A percentile compares a stretch with the other conserved stretches of the same genome.
These are phyloP conservation scores for Sclerotinia borealis DNA, from an alignment of 2,329 filamentous ascomycete species.

Conservation along the genomic window DNA sequence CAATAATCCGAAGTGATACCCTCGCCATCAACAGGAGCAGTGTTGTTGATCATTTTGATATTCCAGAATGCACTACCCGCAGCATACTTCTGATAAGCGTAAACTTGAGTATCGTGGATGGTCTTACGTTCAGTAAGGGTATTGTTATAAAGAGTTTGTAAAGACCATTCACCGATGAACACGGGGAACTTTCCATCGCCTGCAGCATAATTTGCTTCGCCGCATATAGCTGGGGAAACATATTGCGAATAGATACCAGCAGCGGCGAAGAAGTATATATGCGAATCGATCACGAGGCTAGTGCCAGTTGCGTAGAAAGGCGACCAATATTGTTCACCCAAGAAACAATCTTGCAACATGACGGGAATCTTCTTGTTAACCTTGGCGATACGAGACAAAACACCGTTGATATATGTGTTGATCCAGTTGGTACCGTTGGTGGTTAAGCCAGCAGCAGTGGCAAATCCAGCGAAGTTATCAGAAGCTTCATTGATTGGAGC, in stretches of 20 bases:
- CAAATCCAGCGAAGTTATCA: conserved; percentile 34
- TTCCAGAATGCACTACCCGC: conserved; percentile 32
- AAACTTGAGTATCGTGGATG: conserved; percentile 31
- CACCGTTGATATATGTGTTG: conserved; percentile 32
- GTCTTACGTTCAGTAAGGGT: conserved; percentile 27
- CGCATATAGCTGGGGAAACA: conserved; percentile 26
- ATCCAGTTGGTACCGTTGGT: conserved; percentile 31
- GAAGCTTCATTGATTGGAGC: conserved; percentile 35
- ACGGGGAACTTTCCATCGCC: conserved; percentile 29
- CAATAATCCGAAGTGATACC: background rate
- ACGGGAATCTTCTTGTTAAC: conserved; percentile 31
- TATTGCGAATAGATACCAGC: background rate
- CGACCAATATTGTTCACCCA: conserved; percentile 27
- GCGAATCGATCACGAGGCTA: conserved; percentile 29
- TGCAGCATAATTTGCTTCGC: conserved; percentile 23
- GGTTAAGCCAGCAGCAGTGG: conserved; percentile 30
- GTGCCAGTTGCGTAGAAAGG: conserved; percentile 23
- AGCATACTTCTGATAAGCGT: conserved; percentile 32
- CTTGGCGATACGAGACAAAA: conserved; percentile 24
- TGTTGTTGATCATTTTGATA: conserved; percentile 18
- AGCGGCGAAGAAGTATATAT: background rate
- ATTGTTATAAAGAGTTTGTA: conserved; percentile 33
- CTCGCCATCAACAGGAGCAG: background rate
- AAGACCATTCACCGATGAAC: conserved; percentile 34
- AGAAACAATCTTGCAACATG: conserved; percentile 33